Conservation (phyloP, 179 eudicot genomes). For the Spinacia oleracea region DNA sequence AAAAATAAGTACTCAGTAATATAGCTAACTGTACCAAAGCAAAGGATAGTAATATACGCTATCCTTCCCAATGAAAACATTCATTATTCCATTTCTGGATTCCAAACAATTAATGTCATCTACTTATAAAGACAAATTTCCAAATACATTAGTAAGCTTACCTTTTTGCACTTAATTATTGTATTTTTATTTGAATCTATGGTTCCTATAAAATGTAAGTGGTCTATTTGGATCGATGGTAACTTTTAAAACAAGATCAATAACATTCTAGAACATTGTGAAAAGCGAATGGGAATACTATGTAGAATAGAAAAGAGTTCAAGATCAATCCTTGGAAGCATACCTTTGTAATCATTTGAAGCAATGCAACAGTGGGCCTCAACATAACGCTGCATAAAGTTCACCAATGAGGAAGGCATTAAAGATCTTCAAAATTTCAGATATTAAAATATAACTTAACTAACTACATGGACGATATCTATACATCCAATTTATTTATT, state of each 20-base stretch:
- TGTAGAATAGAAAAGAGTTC: background rate
- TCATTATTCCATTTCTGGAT: no score
- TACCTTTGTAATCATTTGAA: conserved; percentile 92
- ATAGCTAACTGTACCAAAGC: background rate
- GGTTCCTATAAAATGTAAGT: background rate
- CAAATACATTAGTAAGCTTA: background rate
- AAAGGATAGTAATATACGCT: background rate
- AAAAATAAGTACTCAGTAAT: background rate
- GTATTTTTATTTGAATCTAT: background rate
- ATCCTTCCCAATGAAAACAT: background rate
- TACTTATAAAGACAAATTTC: background rate
- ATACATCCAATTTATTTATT: background rate
- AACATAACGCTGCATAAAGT: conserved; percentile 74
- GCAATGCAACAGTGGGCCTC: conserved; percentile 95
- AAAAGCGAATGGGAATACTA: background rate
- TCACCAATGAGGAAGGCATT: conserved; percentile 25
- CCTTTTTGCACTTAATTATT: background rate
- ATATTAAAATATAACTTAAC: background rate
- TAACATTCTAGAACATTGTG: background rate
- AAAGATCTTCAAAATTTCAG: background rate
- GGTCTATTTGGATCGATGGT: background rate
- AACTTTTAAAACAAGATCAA: background rate
- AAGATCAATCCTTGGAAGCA: background rate
- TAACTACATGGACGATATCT: background rate
- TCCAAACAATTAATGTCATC: no score